Conservation (phyloP, 805 yeast species). For the Candida maesae region DNA sequence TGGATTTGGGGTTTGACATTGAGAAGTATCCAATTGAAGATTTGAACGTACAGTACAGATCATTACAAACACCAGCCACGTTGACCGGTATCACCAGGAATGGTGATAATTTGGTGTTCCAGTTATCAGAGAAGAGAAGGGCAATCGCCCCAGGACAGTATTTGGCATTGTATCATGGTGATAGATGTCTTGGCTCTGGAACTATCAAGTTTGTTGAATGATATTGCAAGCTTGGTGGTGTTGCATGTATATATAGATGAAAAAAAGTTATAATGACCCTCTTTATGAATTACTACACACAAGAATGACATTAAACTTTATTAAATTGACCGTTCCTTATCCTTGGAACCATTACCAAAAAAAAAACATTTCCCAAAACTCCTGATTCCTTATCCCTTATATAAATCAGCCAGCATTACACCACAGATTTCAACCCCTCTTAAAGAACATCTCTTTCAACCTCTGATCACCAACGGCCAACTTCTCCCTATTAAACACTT, state of each 20-base stretch:
- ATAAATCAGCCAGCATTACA: too few relatives aligned
- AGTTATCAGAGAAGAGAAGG: slow-evolving; percentile 43
- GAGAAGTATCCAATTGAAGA: slow-evolving; percentile 13
- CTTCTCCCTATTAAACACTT: slow-evolving; percentile 8
- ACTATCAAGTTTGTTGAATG: slow-evolving; percentile 28
- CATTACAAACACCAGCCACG: slow-evolving; percentile 58
- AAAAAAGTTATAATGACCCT: too few relatives aligned
- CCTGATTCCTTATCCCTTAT: too few relatives aligned
- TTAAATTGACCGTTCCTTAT: too few relatives aligned
- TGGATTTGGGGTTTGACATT: slow-evolving; percentile 10
- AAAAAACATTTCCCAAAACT: too few relatives aligned
- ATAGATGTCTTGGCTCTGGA: slow-evolving; percentile 67
- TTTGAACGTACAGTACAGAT: slow-evolving; percentile 61
- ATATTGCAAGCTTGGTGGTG: too few relatives aligned
- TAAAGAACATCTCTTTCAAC: slow-evolving; percentile 14
- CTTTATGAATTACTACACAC: too few relatives aligned
- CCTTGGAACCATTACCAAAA: too few relatives aligned
- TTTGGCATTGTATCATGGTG: slow-evolving; percentile 65
- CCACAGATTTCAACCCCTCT: slow-evolving; percentile 1
- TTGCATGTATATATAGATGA: too few relatives aligned
- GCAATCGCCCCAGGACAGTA: slow-evolving; percentile 93
- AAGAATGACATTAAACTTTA: too few relatives aligned
- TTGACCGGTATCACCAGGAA: slow-evolving; percentile 28
- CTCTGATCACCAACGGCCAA: slow-evolving; percentile 8
- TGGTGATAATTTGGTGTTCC: slow-evolving; percentile 29